Percentiles rank a stretch among this genome's conserved stretches.
phyloP scores from a whole-genome alignment of 495 filamentous ascomycete species.

The Neurospora cerealis region DNA sequence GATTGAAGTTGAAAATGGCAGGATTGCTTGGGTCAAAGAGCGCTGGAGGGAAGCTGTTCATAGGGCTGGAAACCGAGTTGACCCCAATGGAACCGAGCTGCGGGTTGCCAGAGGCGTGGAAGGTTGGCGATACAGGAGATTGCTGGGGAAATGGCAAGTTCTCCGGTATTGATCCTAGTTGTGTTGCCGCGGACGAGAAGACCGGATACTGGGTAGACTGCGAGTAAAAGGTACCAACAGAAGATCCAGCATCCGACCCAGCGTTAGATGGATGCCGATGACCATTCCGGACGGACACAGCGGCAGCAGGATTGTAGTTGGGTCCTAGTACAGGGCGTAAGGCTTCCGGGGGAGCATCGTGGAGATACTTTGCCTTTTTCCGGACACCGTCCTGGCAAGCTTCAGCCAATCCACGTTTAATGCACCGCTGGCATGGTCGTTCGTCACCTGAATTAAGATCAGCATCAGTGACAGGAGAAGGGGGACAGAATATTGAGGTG shows the following conservation, averaged over 20 bases:
- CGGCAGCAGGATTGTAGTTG: constrained; percentile 39
- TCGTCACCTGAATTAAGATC: constrained; percentile 45
- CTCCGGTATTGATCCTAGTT: constrained; percentile 29
- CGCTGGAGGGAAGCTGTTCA: constrained; percentile 42
- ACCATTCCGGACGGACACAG: constrained; percentile 22
- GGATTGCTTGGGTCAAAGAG: constrained; percentile 87
- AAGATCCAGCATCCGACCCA: constrained; percentile 24
- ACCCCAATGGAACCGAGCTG: constrained; percentile 21
- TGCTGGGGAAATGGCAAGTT: constrained; percentile 49
- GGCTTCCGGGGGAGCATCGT: constrained; percentile 79
- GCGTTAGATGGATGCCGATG: constrained; percentile 21
- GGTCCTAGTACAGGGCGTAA: constrained; percentile 45
- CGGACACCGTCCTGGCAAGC: constrained; percentile 90
- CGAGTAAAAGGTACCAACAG: constrained; percentile 24
- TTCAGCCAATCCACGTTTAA: constrained; percentile 84
- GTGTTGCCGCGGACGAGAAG: constrained; percentile 17
- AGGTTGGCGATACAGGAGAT: constrained; percentile 61
- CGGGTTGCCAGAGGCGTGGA: constrained; percentile 31
- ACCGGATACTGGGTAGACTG: constrained; percentile 28
- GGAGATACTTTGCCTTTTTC: constrained; percentile 98
- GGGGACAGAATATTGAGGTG: neutral
- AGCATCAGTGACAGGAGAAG: constrained; percentile 1
- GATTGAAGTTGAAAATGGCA: constrained; percentile 84
- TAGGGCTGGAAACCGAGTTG: constrained; percentile 21
- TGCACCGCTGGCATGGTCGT: constrained; percentile 84